These are phyloP conservation scores for Ophiostoma tasmaniense DNA, from an alignment of 2,329 filamentous ascomycete species.

Conservation along the genomic window DNA sequence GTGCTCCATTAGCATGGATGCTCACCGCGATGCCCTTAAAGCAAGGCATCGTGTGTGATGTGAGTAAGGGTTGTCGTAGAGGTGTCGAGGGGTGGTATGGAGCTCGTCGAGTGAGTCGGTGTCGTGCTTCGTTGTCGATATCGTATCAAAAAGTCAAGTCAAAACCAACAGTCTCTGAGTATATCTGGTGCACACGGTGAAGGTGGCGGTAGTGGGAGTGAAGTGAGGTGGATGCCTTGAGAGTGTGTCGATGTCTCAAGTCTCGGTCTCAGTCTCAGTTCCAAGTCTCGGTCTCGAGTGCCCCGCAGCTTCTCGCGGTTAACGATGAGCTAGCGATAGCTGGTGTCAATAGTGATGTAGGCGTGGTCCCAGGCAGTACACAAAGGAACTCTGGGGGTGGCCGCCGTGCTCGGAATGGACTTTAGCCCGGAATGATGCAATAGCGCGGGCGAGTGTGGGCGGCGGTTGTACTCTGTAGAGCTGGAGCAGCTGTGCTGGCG, in stretches of 20 bases:
- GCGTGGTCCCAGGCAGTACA: neutral
- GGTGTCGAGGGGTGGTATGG: neutral
- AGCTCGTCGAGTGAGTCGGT: neutral
- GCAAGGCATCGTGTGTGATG: slow-evolving; percentile 62
- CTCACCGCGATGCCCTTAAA: slow-evolving; percentile 98
- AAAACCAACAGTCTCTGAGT: neutral
- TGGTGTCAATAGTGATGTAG: neutral
- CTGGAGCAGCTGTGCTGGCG: neutral
- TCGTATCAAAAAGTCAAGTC: neutral
- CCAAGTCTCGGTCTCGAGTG: neutral
- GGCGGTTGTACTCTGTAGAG: neutral
- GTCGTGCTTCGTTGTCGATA: neutral
- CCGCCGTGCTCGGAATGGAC: neutral
- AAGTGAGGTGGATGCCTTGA: neutral
- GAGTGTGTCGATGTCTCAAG: neutral
- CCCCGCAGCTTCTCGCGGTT: slow-evolving; percentile 1
- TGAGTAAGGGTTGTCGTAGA: neutral
- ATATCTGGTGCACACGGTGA: neutral
- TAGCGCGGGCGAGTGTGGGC: neutral
- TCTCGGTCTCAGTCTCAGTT: neutral
- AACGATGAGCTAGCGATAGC: neutral
- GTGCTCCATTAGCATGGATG: slow-evolving; percentile 75
- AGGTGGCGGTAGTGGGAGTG: neutral
- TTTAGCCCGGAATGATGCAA: slow-evolving; percentile 4
- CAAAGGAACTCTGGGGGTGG: neutral